Evolutionary conservation across 345 rosid genomes (phyloP).

Genomic region (Syzygium oleosum): DNA sequence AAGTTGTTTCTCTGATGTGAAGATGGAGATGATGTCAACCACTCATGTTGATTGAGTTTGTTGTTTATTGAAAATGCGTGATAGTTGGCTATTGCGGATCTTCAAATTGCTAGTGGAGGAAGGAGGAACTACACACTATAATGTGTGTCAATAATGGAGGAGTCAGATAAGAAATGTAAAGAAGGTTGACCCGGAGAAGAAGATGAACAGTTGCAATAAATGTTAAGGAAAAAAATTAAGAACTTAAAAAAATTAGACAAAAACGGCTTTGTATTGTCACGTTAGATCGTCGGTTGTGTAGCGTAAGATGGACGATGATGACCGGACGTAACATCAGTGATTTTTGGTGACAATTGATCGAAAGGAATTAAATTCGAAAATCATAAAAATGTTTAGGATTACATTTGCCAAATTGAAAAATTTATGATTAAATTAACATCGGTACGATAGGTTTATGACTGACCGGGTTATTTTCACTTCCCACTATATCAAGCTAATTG

Average conservation of each 20-base stretch:
- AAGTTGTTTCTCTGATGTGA: not conserved
- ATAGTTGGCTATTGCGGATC: not conserved
- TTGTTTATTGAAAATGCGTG: not conserved
- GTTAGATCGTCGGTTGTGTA: not conserved
- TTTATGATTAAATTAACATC: not conserved
- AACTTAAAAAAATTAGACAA: not conserved
- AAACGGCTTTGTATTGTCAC: not conserved
- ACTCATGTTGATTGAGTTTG: not conserved
- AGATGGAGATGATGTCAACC: not conserved
- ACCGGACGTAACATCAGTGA: fast-evolving
- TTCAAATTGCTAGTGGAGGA: not conserved
- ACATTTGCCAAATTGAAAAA: not conserved
- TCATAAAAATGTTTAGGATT: not conserved
- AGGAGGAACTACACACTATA: no score
- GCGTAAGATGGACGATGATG: not conserved
- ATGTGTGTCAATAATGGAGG: not conserved
- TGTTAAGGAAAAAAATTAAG: not conserved
- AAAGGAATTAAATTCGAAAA: not conserved
- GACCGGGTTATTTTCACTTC: not conserved
- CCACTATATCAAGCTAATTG: not conserved
- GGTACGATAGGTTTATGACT: not conserved
- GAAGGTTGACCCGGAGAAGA: not conserved
- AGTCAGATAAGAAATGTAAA: not conserved
- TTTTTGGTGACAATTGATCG: not conserved
- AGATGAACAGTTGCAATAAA: not conserved